Evolutionary conservation across 192 early-diverging fungal genomes (phyloP).

Genomic region (Linnemannia schmuckeri): DNA sequence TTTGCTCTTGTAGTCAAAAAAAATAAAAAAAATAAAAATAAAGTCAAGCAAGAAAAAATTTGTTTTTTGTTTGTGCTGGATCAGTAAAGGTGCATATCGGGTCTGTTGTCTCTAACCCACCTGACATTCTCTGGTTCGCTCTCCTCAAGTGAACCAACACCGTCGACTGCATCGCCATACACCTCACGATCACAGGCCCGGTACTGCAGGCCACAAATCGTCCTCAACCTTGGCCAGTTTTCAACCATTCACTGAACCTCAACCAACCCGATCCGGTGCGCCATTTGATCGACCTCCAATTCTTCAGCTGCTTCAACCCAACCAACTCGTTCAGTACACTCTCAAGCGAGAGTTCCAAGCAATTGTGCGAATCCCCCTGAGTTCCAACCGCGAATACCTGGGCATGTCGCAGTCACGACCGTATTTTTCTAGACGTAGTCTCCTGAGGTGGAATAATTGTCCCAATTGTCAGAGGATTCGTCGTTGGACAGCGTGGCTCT

Average conservation of each 20-base stretch:
- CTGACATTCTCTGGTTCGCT: not conserved
- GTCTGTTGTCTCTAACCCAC: not conserved
- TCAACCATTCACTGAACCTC: conserved; percentile 17
- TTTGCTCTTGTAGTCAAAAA: no score
- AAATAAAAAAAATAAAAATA: no score
- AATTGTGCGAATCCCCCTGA: not conserved
- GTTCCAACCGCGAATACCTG: not conserved
- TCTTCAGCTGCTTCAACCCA: conserved; percentile 4
- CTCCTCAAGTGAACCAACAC: not conserved
- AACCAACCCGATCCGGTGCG: not conserved
- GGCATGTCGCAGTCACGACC: not conserved
- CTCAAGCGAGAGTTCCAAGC: conserved; percentile 16
- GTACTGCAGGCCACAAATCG: not conserved
- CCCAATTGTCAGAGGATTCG: not conserved
- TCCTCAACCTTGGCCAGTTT: conserved; percentile 12
- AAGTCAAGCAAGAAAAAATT: no score
- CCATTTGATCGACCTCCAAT: conserved; percentile 6
- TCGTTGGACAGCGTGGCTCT: conserved; percentile 1
- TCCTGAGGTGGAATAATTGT: not conserved
- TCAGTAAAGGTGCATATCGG: not conserved
- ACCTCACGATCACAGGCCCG: not conserved
- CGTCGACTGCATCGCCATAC: not conserved
- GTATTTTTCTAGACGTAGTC: not conserved
- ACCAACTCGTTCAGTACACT: conserved; percentile 5
- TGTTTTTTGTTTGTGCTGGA: no score